These are phyloP conservation scores for Suillus cothurnatus DNA, from an alignment of 768 basidiomycete genomes.

Conservation along the genomic window DNA sequence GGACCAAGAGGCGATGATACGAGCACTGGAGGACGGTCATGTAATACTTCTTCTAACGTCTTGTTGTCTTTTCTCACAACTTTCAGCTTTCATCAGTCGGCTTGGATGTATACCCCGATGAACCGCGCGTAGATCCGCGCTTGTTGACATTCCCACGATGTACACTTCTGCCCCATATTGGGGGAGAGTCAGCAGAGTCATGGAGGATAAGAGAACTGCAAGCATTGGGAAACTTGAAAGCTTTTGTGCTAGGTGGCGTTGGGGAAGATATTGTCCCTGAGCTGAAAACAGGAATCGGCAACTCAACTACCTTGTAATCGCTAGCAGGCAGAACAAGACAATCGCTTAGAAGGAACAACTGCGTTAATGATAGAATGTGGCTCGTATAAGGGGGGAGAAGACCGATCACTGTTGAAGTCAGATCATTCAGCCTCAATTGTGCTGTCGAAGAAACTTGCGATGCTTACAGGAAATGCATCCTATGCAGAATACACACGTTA, in stretches of 20 bases:
- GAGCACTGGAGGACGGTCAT: constrained; percentile 80
- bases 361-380: not conserved
- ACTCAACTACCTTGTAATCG: not conserved
- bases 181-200: constrained; percentile 76
- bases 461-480: too few species aligned
- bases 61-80: constrained; percentile 9
- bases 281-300: not conserved
- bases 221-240: constrained; percentile 67
- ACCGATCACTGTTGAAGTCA: not conserved
- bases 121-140: constrained; percentile 73
- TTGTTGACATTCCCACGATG: constrained; percentile 74
- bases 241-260: constrained; percentile 58
- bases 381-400: not conserved
- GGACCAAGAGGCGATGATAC: constrained; percentile 83
- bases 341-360: not conserved
- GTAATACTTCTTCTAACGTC: constrained; percentile 48
- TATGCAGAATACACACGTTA: too few species aligned
- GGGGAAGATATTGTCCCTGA: constrained; percentile 69
- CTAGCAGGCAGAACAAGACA: not conserved
- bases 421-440: too few species aligned
- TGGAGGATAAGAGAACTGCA: constrained; percentile 77
- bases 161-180: constrained; percentile 86
- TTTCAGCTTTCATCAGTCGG: constrained; percentile 72
- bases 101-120: constrained; percentile 80
- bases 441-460: too few species aligned